Conservation (phyloP, 495 filamentous ascomycete genomes). For the Pyrenula aspistea region DNA sequence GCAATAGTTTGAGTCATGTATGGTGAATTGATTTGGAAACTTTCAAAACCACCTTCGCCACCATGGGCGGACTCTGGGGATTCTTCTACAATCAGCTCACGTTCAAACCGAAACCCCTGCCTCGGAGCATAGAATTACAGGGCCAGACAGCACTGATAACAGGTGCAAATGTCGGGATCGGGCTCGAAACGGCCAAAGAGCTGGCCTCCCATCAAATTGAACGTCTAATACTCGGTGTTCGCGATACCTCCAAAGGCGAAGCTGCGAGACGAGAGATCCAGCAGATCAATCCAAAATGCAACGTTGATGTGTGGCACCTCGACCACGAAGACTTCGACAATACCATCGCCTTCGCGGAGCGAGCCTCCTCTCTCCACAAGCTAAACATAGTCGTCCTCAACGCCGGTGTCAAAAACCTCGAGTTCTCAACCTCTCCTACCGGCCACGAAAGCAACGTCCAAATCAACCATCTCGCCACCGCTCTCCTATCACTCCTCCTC, state of each 20-base stretch:
- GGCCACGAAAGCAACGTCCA: constrained; percentile 21
- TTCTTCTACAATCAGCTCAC: neutral
- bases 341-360: neutral
- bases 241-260: constrained; percentile 12
- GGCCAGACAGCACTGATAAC: constrained; percentile 14
- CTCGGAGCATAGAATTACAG: constrained; percentile 7
- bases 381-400: neutral
- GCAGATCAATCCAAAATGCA: neutral
- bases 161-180: constrained; percentile 12
- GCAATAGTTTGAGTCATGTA: too few species aligned
- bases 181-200: constrained; percentile 10
- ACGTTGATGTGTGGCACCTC: neutral
- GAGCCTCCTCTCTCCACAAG: neutral
- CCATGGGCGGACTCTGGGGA: neutral
- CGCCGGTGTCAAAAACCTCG: constrained; percentile 1
- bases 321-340: neutral
- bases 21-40: too few species aligned
- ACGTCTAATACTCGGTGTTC: constrained; percentile 15
- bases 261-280: constrained; percentile 3
- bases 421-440: constrained; percentile 9
- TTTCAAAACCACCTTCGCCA: neutral
- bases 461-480: constrained; percentile 23
- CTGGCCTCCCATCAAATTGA: constrained; percentile 5
- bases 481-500: constrained; percentile 8
- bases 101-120: neutral